Percentiles rank a stretch among this genome's conserved stretches.
Evolutionary conservation across 1,139 yeast species (phyloP).

Genomic region (Kodamaea arcana): DNA sequence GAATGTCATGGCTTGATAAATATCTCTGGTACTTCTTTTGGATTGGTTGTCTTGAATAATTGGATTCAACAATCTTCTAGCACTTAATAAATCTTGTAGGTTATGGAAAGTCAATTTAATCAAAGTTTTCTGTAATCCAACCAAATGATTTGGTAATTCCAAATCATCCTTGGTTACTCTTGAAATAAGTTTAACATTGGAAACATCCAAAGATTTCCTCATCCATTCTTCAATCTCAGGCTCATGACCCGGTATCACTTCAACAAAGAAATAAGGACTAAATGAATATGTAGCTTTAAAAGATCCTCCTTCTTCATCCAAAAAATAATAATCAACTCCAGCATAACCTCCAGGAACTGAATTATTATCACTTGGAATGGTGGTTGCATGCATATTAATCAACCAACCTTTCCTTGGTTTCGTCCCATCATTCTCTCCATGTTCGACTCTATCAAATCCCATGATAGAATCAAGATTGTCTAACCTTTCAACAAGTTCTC

Average conservation of each 20-base stretch:
- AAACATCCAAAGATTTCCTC: slow-evolving; percentile 60
- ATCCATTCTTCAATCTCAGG: slow-evolving; percentile 85
- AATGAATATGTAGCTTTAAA: slow-evolving; percentile 81
- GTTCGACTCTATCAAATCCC: slow-evolving; percentile 80
- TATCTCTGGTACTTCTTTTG: slow-evolving; percentile 63
- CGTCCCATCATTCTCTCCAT: slow-evolving; percentile 48
- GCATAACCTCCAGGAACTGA: slow-evolving; percentile 58
- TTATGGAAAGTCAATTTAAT: slow-evolving; percentile 73
- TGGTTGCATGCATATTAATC: slow-evolving; percentile 77
- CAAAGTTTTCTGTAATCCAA: slow-evolving; percentile 66
- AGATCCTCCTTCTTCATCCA: slow-evolving; percentile 97
- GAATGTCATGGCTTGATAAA: slow-evolving; percentile 56
- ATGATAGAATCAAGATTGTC: slow-evolving; percentile 68
- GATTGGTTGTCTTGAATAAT: slow-evolving; percentile 65
- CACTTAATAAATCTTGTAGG: slow-evolving; percentile 67
- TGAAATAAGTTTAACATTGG: slow-evolving; percentile 50
- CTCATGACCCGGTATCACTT: slow-evolving; percentile 62
- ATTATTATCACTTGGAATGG: slow-evolving; percentile 53
- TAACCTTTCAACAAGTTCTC: slow-evolving; percentile 47
- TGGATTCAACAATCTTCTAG: slow-evolving; percentile 67
- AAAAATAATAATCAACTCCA: slow-evolving; percentile 90
- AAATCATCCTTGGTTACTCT: slow-evolving; percentile 74
- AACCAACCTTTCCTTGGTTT: slow-evolving; percentile 81
- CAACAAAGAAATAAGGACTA: slow-evolving; percentile 86
- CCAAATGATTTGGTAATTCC: slow-evolving; percentile 75